phyloP scores from a whole-genome alignment of 306 rosid species.

The Vigna radiata region DNA sequence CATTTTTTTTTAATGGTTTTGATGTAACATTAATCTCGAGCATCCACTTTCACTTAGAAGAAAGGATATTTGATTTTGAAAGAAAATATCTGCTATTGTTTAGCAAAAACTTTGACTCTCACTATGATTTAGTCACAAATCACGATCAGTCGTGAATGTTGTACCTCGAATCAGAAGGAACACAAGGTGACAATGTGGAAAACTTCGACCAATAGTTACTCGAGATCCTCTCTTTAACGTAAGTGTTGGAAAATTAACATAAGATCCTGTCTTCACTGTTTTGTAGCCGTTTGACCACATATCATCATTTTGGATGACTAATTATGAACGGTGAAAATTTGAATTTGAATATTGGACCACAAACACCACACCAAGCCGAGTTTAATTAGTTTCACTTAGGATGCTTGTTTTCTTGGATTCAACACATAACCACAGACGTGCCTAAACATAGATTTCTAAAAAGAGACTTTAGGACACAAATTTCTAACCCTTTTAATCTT shows the following conservation, averaged over 20 bases:
- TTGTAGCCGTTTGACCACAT: conserved; percentile 54
- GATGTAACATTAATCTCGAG: background rate
- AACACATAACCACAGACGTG: conserved; percentile 51
- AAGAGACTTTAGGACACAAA: conserved; percentile 83
- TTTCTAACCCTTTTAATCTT: conserved; percentile 68
- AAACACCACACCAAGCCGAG: conserved; percentile 1
- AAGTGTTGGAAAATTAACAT: conserved; percentile 39
- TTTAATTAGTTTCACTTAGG: conserved; percentile 57
- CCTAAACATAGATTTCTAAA: conserved; percentile 45
- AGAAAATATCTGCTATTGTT: background rate
- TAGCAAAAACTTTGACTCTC: conserved; percentile 17
- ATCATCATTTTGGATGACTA: conserved; percentile 51
- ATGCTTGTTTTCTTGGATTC: conserved; percentile 91
- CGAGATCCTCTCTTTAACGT: conserved; percentile 42
- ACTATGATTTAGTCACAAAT: conserved; percentile 10
- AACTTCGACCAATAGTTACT: conserved; percentile 50
- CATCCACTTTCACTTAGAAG: background rate
- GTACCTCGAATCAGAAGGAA: conserved; percentile 16
- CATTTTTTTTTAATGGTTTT: background rate
- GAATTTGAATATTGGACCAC: conserved; percentile 49
- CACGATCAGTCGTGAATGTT: conserved; percentile 33
- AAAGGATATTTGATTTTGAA: background rate
- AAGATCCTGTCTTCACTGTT: conserved; percentile 43
- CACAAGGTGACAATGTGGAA: conserved; percentile 22
- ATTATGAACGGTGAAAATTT: conserved; percentile 41